Base-by-base conservation (phyloP, 345 rosid species). In the Garcia nutans region DNA sequence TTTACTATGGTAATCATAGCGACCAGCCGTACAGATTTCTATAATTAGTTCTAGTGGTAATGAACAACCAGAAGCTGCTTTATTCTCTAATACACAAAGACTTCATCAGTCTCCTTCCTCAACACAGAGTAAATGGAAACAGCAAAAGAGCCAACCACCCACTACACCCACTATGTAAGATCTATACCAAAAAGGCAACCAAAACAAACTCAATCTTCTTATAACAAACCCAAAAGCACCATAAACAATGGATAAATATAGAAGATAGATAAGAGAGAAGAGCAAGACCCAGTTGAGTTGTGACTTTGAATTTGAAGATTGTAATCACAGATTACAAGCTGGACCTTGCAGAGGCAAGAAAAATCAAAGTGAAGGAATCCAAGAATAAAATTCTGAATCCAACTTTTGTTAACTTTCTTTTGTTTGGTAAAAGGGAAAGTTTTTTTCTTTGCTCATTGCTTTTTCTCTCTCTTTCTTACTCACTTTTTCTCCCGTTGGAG, bases 351-450 rank as follows among this genome's bases (percentile, higher is more conserved):
- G 82, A 49, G 52, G 62, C 33, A 70, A 56, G 54, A 28, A 66
- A 77, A 85, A 85, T 74, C 82, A 54, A 83, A 83, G 64, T 37
- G 81, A 83, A 68, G 80, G 79, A 81, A 86, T 84, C 83, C 76
- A 74, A 76, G 77, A 78, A 68, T 28, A 67, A 79, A 77, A 73
- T 68, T 82, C 81, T 74, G 82, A 79, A 33, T 84, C 65, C 79
- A 84, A 76, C 92, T 84, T 86, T 86, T 74, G 56, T 81, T 44
- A 66, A 54, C 74, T 72, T 71, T 67, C 75, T 78, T 82, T 73
- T 71, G 91, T 79, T 86, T 79, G 90, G 90, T 87, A 82, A 86
- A 85, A 85, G 94, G 86, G 86, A 84, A 88, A 90, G 89, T 76
- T 76, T 33, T 70, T 70, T 41, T 20, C 59, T 74, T 70, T 56